Evolutionary conservation across 2,329 filamentous ascomycete genomes (phyloP), one percentile per base, ranked within the genome.

Genomic region (Meredithiella fracta): DNA sequence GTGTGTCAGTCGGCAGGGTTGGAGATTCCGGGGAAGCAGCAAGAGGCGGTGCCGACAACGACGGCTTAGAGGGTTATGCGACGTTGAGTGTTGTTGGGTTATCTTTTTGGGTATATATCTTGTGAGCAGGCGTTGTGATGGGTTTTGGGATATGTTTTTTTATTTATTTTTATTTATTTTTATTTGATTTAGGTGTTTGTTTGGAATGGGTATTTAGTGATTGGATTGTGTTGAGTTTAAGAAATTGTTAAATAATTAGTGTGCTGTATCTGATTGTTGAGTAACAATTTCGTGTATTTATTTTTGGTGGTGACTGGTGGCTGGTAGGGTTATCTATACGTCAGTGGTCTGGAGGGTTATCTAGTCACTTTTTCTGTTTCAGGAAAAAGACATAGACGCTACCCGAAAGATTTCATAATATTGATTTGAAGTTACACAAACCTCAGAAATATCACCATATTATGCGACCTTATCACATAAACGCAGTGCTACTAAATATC

Each of bases 1-100:
- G 72, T 79, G 31, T 79, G 78, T 17, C 77, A 82, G 63, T 77
- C 73, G 54, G 77, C 78, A 11, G 80, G 80, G 26, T 67, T 83
- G 29, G 69, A 70, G 60, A 57, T 59, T 34, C 59, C 60, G 20
- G 54, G 44, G 34, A 60, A 60, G 51, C 50, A 51, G 42, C 42
- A 60, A 25, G 42, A 29, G 17, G 40, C 17, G 17, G 51, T 53
- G 23, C 34, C 51, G n/a, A 53, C 51, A 17, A 53, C 51, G 22
- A 9, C 31, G 31, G 31, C 51, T 2, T 53, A 40, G 34, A 29
- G 40, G 17, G 11, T 8, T n/a, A 44, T 2, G 11, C 3, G 29
- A n/a, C 4, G 15, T 44, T 44, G 40, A 22, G 20, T 15, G 6
- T 44, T 15, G 2, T 44, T 44, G n/a, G 40, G 44, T 9, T 26